Percentiles rank a stretch among this genome's conserved stretches.
Evolutionary conservation across 75 land plant genomes (phyloP).

Genomic region (Chamaecyparis obtusa): DNA sequence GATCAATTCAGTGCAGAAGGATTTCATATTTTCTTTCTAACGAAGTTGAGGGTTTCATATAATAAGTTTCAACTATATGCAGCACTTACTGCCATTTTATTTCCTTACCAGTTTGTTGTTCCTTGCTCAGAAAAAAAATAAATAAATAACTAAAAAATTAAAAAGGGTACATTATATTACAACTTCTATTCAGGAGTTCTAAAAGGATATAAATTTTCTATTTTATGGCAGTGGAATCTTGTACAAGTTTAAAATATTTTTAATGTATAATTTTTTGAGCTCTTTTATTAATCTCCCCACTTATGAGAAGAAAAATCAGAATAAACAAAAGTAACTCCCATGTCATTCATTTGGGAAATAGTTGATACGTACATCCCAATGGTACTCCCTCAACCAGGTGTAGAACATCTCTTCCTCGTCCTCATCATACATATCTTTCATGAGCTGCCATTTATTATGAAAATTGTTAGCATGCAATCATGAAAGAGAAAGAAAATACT

Average conservation of each 20-base stretch:
- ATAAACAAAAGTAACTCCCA: not conserved
- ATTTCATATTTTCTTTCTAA: too few species aligned
- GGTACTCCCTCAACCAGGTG: conserved; percentile 94
- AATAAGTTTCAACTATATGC: too few species aligned
- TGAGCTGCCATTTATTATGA: conserved; percentile 48
- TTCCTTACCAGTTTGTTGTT: too few species aligned
- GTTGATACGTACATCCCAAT: conserved; percentile 79
- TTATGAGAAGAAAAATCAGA: not conserved
- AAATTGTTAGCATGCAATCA: not conserved
- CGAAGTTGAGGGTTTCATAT: too few species aligned
- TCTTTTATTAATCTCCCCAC: not conserved
- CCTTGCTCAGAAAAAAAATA: too few species aligned
- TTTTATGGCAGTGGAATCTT: not conserved
- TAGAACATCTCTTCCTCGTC: conserved; percentile 66
- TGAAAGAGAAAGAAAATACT: not conserved
- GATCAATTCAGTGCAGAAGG: too few species aligned
- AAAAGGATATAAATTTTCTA: not conserved
- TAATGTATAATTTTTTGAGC: not conserved
- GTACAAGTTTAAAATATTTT: not conserved
- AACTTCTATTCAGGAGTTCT: not conserved
- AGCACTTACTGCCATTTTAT: too few species aligned
- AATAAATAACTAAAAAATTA: too few species aligned
- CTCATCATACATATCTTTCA: conserved; percentile 73
- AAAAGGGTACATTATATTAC: too few species aligned
- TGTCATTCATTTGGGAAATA: not conserved